A percentile compares a stretch with the other conserved stretches of the same genome.
Evolutionary conservation across 2,329 filamentous ascomycete genomes (phyloP).

Genomic region (Lasiodiplodia hormozganensis): DNA sequence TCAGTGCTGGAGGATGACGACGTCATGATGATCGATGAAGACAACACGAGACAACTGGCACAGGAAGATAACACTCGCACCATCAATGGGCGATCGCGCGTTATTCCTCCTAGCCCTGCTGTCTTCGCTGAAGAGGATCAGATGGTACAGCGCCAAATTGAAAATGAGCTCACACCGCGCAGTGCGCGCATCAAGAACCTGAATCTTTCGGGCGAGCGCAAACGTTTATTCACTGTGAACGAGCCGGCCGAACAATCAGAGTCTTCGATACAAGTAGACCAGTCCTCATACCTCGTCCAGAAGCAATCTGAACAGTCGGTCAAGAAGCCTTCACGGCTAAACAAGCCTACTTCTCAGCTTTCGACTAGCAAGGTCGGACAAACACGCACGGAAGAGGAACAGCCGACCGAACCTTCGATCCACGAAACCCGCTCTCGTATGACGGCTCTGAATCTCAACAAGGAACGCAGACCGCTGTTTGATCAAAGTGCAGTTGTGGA

Average conservation of each 20-base stretch:
- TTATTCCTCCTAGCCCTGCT: conserved; percentile 16
- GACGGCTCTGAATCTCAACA: conserved; percentile 12
- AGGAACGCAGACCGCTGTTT: conserved; percentile 1
- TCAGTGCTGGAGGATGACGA: conserved; percentile 14
- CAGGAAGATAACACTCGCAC: not conserved
- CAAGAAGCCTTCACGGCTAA: not conserved
- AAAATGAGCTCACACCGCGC: conserved; percentile 19
- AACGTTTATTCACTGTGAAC: not conserved
- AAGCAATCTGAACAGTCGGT: not conserved
- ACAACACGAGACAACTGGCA: not conserved
- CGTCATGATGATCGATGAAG: not conserved
- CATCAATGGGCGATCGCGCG: conserved; percentile 2
- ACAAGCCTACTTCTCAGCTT: not conserved
- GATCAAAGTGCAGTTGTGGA: not conserved
- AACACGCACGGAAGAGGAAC: conserved; percentile 32
- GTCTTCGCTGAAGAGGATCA: conserved; percentile 17
- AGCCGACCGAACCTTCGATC: not conserved
- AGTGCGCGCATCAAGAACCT: not conserved
- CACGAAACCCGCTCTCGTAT: not conserved
- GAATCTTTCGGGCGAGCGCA: not conserved
- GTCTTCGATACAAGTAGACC: not conserved
- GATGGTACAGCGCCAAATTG: conserved; percentile 19
- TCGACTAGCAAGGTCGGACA: conserved; percentile 36
- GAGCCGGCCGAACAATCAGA: not conserved
- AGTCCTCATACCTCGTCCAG: not conserved